Base-by-base conservation (phyloP, 2,329 filamentous ascomycete genomes). In the Biscogniauxia marginata region DNA sequence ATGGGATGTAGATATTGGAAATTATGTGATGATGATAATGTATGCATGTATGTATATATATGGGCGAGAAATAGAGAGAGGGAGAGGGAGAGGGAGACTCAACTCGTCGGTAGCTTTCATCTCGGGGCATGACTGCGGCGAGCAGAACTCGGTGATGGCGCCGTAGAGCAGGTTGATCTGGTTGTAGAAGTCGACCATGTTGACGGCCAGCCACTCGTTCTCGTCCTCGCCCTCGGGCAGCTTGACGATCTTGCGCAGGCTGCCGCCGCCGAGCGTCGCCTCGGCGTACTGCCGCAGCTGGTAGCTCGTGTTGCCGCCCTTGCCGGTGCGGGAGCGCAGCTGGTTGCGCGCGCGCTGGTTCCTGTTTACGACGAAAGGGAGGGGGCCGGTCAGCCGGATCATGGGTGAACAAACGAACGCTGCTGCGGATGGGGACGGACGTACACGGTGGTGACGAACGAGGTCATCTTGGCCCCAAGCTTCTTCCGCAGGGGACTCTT, bases 51-150 rank as follows among this genome's bases (percentile, higher is more conserved):
- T 13, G 19, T 18, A 20, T 54, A 21, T 55, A 39, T 34, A 20
- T 25, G 30, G 49, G 39, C 11, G 25, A 30, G 13, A 46, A 13
- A 4, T 44, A 44, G 4, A 16, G 18, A n/a, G 44, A 54, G 51
- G 7, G 13, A 9, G 7, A 30, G 30, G 34, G n/a, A 3, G 11
- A 11, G 50, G 13, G 11, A 19, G 19, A 63, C 85, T 63, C 82
- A 95, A 39, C 89, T 99, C 95, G 77, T 99, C 96, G 8, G 95
- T 99, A n/a, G 95, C 95, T 77, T 99, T 99, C 95, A 99, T 99
- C 78, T 98, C 95, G 0, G 95, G 95, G 74, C 95, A 99, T 63
- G 92, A 92, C 72, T 95, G 89, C 25, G 95, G 93, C 22, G 95
- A 98, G 81, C 95, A 99, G 77, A 99, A 99, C 73, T 99, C 95